Evolutionary conservation across 495 filamentous ascomycete species (phyloP).

Genomic region (Apiosordaria backusii): DNA sequence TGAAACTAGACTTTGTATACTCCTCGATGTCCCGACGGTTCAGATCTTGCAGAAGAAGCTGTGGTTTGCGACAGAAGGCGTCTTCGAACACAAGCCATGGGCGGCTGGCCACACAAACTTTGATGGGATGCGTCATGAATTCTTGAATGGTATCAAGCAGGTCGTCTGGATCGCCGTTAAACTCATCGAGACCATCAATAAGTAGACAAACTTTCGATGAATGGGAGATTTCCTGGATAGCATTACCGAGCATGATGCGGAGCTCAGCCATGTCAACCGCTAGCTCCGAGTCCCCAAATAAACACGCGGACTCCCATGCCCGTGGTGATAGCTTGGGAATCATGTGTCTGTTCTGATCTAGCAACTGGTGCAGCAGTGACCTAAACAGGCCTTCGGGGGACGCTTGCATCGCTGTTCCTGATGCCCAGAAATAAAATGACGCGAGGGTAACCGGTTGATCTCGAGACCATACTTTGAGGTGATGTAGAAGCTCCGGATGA

Average conservation of each 20-base stretch:
- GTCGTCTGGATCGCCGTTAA: not conserved
- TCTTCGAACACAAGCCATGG: not conserved
- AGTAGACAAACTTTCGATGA: not conserved
- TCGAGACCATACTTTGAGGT: not conserved
- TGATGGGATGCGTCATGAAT: not conserved
- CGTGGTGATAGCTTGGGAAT: not conserved
- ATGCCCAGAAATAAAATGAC: not conserved
- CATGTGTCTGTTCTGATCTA: not conserved
- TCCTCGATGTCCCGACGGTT: not conserved
- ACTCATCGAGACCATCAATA: not conserved
- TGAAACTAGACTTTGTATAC: not conserved
- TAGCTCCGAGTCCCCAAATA: not conserved
- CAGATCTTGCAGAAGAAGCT: not conserved
- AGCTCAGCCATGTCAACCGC: not conserved
- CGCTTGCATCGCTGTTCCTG: not conserved
- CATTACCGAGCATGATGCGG: not conserved
- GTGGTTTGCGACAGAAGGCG: not conserved
- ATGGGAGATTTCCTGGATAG: not conserved
- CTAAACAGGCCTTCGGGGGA: not conserved
- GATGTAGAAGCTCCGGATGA: not conserved
- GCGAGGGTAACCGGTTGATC: not conserved
- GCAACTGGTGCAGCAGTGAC: not conserved
- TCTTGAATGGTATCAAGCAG: not conserved
- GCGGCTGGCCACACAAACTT: not conserved
- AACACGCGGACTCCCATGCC: not conserved